Evolutionary conservation across 345 rosid species (phyloP).

Genomic region (Capsella bursapastoris): DNA sequence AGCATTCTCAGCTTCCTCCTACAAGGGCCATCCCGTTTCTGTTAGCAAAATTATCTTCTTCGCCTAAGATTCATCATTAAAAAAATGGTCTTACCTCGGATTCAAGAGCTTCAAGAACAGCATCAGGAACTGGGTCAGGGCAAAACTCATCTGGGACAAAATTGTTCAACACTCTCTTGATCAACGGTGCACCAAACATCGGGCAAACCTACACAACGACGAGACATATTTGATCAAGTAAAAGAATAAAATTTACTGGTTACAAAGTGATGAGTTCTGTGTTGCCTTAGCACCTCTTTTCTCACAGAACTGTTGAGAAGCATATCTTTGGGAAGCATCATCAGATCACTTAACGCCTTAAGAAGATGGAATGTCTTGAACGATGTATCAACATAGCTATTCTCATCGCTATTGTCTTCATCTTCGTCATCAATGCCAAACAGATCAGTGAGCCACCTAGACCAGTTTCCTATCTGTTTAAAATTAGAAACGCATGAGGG

Average conservation of each 20-base stretch:
- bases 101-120: constrained; percentile 76
- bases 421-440: constrained; percentile 80
- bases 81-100: constrained; percentile 60
- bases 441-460: constrained; percentile 88
- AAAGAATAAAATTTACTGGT: background rate
- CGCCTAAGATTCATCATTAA: background rate
- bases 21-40: constrained; percentile 29
- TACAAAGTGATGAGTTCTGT: constrained; percentile 14
- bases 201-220: constrained; percentile 75
- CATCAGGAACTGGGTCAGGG: constrained; percentile 86
- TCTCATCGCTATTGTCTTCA: constrained; percentile 47
- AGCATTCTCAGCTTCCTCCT: constrained; percentile 38
- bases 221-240: constrained; percentile 12
- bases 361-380: constrained; percentile 83
- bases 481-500: constrained; percentile 31
- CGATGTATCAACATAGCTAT: constrained; percentile 52
- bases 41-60: constrained; percentile 24
- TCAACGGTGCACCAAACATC: constrained; percentile 71
- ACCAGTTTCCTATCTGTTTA: constrained; percentile 93
- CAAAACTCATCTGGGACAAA: constrained; percentile 88
- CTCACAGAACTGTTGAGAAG: constrained; percentile 67
- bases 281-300: constrained; percentile 68
- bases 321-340: constrained; percentile 99
- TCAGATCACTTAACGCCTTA: constrained; percentile 88
- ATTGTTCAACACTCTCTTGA: constrained; percentile 73